phyloP scores from a whole-genome alignment of 2,329 filamentous ascomycete species.

The Cytospora chrysosperma region DNA sequence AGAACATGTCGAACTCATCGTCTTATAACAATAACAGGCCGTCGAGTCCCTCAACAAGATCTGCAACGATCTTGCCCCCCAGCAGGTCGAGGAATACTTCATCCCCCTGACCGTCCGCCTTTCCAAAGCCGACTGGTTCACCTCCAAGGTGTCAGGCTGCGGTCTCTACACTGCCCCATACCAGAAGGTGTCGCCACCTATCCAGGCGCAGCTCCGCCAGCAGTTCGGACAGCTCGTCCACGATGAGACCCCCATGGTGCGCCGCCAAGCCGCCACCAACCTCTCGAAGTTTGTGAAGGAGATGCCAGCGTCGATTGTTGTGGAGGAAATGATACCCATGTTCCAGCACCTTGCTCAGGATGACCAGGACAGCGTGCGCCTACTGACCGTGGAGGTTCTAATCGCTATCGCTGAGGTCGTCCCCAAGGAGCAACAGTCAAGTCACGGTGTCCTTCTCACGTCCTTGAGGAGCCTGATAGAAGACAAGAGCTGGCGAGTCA shows the following conservation, averaged over 20 bases:
- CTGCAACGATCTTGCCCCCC: slow-evolving; percentile 83
- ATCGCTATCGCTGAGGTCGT: slow-evolving; percentile 96
- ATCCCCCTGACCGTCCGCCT: slow-evolving; percentile 93
- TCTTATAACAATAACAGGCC: slow-evolving; percentile 57
- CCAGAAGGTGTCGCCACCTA: slow-evolving; percentile 80
- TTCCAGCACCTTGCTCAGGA: slow-evolving; percentile 96
- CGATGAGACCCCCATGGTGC: slow-evolving; percentile 98
- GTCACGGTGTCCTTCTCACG: slow-evolving; percentile 88
- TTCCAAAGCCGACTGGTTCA: slow-evolving; percentile 99
- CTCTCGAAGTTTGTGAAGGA: slow-evolving; percentile 97
- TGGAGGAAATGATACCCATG: slow-evolving; percentile 98
- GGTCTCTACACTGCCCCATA: slow-evolving; percentile 94
- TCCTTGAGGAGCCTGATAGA: slow-evolving; percentile 92
- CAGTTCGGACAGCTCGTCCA: slow-evolving; percentile 93
- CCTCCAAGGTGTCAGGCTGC: slow-evolving; percentile 96
- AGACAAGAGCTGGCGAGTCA: slow-evolving; percentile 98
- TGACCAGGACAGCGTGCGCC: slow-evolving; percentile 94
- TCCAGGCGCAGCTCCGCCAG: slow-evolving; percentile 87
- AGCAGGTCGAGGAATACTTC: slow-evolving; percentile 96
- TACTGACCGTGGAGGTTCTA: slow-evolving; percentile 93
- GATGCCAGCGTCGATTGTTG: slow-evolving; percentile 86
- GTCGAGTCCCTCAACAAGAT: slow-evolving; percentile 99
- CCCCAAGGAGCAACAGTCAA: slow-evolving; percentile 96
- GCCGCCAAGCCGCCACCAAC: slow-evolving; percentile 94
- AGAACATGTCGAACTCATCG: slow-evolving; percentile 17